Evolutionary conservation across 2,329 filamentous ascomycete genomes (phyloP).

Genomic region (Neonectria magnoliae): DNA sequence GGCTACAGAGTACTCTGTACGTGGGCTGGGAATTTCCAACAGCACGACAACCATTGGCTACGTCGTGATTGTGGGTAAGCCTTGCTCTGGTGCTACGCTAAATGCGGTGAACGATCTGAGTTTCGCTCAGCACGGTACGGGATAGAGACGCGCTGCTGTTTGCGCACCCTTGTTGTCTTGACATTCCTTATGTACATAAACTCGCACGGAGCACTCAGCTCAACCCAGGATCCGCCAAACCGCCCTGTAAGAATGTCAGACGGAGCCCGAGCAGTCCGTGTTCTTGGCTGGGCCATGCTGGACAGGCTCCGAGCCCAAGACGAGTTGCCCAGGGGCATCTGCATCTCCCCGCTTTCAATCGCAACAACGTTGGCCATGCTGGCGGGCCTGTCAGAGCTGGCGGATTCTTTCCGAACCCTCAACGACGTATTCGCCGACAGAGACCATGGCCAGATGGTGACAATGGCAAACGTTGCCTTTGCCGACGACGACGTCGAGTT

Average conservation of each 20-base stretch:
- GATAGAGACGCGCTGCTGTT: background rate
- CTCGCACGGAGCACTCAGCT: no score
- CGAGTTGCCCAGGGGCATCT: background rate
- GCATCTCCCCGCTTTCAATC: background rate
- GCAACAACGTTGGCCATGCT: background rate
- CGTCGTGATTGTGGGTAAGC: background rate
- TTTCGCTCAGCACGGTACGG: background rate
- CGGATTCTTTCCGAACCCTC: background rate
- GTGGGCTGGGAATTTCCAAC: background rate
- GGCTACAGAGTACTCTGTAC: no score
- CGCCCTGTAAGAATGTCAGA: background rate
- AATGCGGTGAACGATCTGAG: background rate
- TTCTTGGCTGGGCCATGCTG: slow-evolving; percentile 1
- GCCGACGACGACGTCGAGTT: background rate
- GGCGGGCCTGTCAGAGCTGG: background rate
- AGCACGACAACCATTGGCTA: background rate
- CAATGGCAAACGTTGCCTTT: background rate
- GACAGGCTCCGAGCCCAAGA: background rate
- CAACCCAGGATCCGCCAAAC: no score
- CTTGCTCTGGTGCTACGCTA: background rate
- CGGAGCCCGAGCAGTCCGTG: background rate
- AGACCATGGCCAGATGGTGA: background rate
- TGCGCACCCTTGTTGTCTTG: background rate
- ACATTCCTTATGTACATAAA: background rate
- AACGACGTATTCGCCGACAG: background rate